Evolutionary conservation across 2,329 filamentous ascomycete genomes (phyloP).

Genomic region (Neofusicoccum kwambonambiense): DNA sequence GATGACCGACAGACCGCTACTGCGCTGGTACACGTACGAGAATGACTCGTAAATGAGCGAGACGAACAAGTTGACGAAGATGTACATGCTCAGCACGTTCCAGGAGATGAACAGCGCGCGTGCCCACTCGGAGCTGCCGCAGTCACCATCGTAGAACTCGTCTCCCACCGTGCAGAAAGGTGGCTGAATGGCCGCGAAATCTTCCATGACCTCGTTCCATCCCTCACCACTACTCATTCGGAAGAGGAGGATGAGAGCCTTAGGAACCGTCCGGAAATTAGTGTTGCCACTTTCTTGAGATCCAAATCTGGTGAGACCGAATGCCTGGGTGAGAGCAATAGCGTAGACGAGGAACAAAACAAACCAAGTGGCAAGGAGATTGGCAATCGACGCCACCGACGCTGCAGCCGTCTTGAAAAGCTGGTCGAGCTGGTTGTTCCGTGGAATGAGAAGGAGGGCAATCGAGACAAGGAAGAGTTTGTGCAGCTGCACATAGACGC

Average conservation of each 20-base stretch:
- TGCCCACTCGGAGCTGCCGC: constrained; percentile 87
- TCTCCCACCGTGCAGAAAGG: constrained; percentile 74
- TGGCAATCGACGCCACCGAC: constrained; percentile 85
- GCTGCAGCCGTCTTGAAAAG: constrained; percentile 98
- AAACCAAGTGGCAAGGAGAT: constrained; percentile 93
- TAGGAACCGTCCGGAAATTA: constrained; percentile 92
- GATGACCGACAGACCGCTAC: constrained; percentile 85
- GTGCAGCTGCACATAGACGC: constrained; percentile 75
- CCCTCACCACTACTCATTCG: constrained; percentile 91
- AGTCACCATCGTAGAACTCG: constrained; percentile 84
- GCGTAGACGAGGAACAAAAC: constrained; percentile 95
- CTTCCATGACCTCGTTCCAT: constrained; percentile 97
- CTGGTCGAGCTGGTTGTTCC: constrained; percentile 96
- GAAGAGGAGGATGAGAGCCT: constrained; percentile 89
- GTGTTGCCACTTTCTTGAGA: constrained; percentile 69
- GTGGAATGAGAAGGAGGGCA: constrained; percentile 84
- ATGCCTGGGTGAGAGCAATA: constrained; percentile 93
- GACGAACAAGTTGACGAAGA: constrained; percentile 97
- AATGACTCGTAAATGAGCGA: constrained; percentile 99
- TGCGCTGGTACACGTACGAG: constrained; percentile 97
- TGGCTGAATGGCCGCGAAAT: constrained; percentile 76
- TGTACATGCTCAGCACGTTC: constrained; percentile 99
- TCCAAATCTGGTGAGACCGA: constrained; percentile 89
- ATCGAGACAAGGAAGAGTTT: constrained; percentile 93
- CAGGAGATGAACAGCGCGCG: constrained; percentile 87